Evolutionary conservation across 371 early-diverging fungal genomes (phyloP), one percentile per base, ranked within the genome.

Genomic region (Mycotypha africana): DNA sequence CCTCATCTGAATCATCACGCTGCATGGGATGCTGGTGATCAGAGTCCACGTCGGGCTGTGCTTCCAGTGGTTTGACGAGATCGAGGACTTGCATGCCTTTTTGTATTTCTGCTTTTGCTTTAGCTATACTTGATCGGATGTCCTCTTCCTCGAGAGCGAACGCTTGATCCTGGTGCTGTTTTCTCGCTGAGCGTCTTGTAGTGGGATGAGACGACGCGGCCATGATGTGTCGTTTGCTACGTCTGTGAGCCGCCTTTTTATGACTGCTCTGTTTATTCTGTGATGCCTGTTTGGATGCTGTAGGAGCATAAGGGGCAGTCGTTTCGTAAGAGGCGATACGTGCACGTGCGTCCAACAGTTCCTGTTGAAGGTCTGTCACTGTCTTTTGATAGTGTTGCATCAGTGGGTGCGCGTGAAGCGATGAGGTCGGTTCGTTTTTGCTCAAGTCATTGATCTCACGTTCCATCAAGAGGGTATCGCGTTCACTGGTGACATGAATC

Each of bases 51-150:
- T n/a, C n/a, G n/a, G n/a, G n/a, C n/a, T n/a, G n/a, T n/a, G n/a
- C n/a, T 48, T 63, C 71, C 53, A 60, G 47, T 15, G 64, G 74
- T 45, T 65, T 60, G 15, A 70, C 56, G 3, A 72, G 60, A 31
- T 75, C 76, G n/a, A 81, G 59, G 7, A 78, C 64, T 39, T 68
- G 65, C 67, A 71, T 68, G 11, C 71, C 78, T 23, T 74, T 74
- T 36, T 69, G 74, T 11, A 81, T 80, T 44, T 81, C 81, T 20
- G 73, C 81, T 35, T 76, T 71, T 24, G 80, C 81, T 53, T 79
- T 79, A 45, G 82, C 84, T 19, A 80, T 54, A 14, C 74, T 76
- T 37, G 76, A 75, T 23, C 67, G 76, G 44, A 76, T 74, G 39
- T 64, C 65, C 20, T 62, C 56, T 45, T 67, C 65, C 21, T 64